Evolutionary conservation across 257 asterid genomes (phyloP), one percentile per base, ranked within the genome.

Genomic region (Fraxinus americana): DNA sequence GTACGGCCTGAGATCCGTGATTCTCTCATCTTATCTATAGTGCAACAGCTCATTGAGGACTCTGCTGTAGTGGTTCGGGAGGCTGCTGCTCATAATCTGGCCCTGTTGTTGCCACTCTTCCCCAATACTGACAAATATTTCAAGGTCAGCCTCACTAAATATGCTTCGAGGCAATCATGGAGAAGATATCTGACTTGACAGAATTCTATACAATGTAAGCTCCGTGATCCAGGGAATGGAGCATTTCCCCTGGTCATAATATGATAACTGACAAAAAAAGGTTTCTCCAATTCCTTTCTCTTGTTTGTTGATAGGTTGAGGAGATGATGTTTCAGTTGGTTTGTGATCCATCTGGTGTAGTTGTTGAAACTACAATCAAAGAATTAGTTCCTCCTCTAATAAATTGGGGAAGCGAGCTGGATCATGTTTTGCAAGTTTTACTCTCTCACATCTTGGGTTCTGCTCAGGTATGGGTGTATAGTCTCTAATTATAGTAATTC

Each of bases 91-190:
- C 92, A 90, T 86, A 96, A 96, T 80, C 92, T 96, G 87, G 97
- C 99, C 75, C 86, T 96, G 93, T 88, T 96, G 93, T 91, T 93
- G 85, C 93, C 90, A 12, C 96, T 93, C 92, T 92, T 96, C 90
- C 99, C 97, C 85, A 96, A 91, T 83, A 83, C 87, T 70, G 98
- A 93, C 86, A 96, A 96, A 96, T 93, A 96, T 96, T 88, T 92
- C 97, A 96, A 96, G 99, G 99, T 96, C 98, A 96, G 97, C 98
- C 94, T 91, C 99, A 92, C 99, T 96, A 92, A 84, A 93, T 89
- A 89, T 90, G 98, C 96, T 93, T 93, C 96, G 90, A 89, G 97
- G 98, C 94, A 90, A 93, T 92, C 98, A 89, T 86, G 98, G 97
- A 88, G 97, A 91, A 91, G 97, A 89, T 89, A 86, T 91, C 94